Base-by-base conservation (phyloP, 2,329 filamentous ascomycete genomes). In the Claviceps maximensis region DNA sequence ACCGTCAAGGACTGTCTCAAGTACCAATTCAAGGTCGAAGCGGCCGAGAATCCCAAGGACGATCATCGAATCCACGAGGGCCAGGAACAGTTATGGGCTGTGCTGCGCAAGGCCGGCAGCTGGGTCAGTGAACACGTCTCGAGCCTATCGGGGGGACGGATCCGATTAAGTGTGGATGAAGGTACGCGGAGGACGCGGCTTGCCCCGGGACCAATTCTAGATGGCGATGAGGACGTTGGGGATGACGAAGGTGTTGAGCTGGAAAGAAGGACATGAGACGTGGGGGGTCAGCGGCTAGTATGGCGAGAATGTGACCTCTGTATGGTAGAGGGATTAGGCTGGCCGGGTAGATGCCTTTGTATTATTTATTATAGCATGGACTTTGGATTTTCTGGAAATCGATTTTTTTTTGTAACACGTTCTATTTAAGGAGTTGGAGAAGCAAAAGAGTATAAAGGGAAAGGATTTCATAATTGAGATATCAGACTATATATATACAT, bases 1-100 rank as follows among this genome's bases (percentile, higher is more conserved):
- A 98, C 93, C 0, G 87, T 96, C 57, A 98, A 98, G 67, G 93
- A 98, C 66, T 97, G 93, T 60, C 73, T 98, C 53, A 95, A 93
- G 66, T 97, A 95, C 63, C 91, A 98, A 68, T 95, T 97, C 78
- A 94, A 93, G 72, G 88, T 87, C 1, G 93, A 98, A 67, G 87
- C 87, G 9, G 82, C 86, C 44, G 89, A 93, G 68, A 83, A 87
- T 60, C 80, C 80, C 4, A 77, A 79, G 54, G 76, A 81, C 33
- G 80, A 84, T 54, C 71, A 76, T 46, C 68, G 72, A 27, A 67
- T 80, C 52, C 67, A 74, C 36, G 77, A 80, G 55, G 71, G 74
- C 4, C 80, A 88, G 62, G 85, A 87, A 62, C 73, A 73, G 57
- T 65, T 89, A 1, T 89, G 85, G 84, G 70, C 64, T 6, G 57